Conservation (phyloP, 495 filamentous ascomycete genomes). For the Articulospora tetracladia region DNA sequence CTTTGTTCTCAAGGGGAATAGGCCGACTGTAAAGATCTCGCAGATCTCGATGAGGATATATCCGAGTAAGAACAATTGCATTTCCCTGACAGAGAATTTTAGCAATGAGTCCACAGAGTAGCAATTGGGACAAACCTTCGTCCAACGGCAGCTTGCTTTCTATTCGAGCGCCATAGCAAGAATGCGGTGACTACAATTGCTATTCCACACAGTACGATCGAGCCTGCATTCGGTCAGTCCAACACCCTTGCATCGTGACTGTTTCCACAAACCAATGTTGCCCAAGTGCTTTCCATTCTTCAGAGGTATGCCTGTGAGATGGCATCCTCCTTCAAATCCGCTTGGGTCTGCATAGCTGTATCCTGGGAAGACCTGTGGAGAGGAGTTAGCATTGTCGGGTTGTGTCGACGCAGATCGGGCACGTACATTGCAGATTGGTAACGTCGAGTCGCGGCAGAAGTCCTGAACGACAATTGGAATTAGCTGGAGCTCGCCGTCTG, state of each 20-base stretch:
- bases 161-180: constrained; percentile 77
- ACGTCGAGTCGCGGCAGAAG: constrained; percentile 94
- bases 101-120: constrained; percentile 7
- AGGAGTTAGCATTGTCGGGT: constrained; percentile 11
- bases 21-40: constrained; percentile 93
- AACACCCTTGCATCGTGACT: not conserved
- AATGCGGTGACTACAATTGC: constrained; percentile 64
- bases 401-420: constrained; percentile 21
- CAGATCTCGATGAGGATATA: constrained; percentile 90
- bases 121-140: constrained; percentile 59
- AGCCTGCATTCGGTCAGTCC: constrained; percentile 53
- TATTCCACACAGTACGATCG: constrained; percentile 77
- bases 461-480: constrained; percentile 45
- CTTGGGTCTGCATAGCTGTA: constrained; percentile 33
- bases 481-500: not conserved
- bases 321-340: constrained; percentile 59
- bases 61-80: constrained; percentile 86
- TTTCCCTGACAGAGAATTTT: constrained; percentile 62
- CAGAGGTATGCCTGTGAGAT: constrained; percentile 68
- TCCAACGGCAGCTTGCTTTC: constrained; percentile 91
- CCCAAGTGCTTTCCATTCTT: constrained; percentile 59
- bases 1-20: constrained; percentile 69
- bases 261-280: constrained; percentile 71
- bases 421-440: constrained; percentile 96
- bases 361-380: constrained; percentile 39